phyloP scores from a whole-genome alignment of 2,329 filamentous ascomycete species.

The Xylaria sp. region DNA sequence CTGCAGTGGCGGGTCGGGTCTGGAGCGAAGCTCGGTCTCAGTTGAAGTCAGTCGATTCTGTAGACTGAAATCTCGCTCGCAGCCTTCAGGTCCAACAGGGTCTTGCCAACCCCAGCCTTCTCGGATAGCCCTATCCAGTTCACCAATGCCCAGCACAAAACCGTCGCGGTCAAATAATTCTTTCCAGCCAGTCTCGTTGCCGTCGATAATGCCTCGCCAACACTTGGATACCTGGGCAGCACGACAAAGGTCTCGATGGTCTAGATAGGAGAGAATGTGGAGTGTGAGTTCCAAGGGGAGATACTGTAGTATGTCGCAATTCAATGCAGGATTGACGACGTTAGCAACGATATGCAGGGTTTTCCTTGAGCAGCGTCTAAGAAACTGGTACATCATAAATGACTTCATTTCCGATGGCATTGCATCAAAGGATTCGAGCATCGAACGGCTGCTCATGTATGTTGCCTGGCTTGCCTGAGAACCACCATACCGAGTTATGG shows the following conservation, averaged over 20 bases:
- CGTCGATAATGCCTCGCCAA: slow-evolving; percentile 91
- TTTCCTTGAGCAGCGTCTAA: slow-evolving; percentile 86
- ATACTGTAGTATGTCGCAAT: slow-evolving; percentile 89
- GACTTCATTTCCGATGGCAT: slow-evolving; percentile 93
- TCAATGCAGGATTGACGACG: slow-evolving; percentile 91
- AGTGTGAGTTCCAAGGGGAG: slow-evolving; percentile 88
- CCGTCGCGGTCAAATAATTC: slow-evolving; percentile 87
- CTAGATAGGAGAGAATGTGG: slow-evolving; percentile 87
- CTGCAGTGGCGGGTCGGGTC: slow-evolving; percentile 55
- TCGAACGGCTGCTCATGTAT: slow-evolving; percentile 82
- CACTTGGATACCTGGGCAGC: slow-evolving; percentile 93
- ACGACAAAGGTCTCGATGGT: slow-evolving; percentile 85
- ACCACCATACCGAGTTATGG: slow-evolving; percentile 44
- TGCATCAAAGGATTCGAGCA: slow-evolving; percentile 90
- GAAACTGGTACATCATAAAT: slow-evolving; percentile 95
- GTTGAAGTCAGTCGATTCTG: slow-evolving; percentile 63
- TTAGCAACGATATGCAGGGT: slow-evolving; percentile 90
- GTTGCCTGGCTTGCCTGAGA: slow-evolving; percentile 51
- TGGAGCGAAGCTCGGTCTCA: slow-evolving; percentile 62
- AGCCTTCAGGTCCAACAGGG: slow-evolving; percentile 77
- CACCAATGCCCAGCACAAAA: slow-evolving; percentile 80
- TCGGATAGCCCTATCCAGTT: slow-evolving; percentile 84
- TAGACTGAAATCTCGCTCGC: slow-evolving; percentile 81
- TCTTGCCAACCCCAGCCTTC: slow-evolving; percentile 99
- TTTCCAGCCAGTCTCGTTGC: slow-evolving; percentile 96